Percentiles rank a stretch among this genome's conserved stretches.
Evolutionary conservation across 2,329 filamentous ascomycete species (phyloP).

Genomic region (Verticillium zaregamsianum): DNA sequence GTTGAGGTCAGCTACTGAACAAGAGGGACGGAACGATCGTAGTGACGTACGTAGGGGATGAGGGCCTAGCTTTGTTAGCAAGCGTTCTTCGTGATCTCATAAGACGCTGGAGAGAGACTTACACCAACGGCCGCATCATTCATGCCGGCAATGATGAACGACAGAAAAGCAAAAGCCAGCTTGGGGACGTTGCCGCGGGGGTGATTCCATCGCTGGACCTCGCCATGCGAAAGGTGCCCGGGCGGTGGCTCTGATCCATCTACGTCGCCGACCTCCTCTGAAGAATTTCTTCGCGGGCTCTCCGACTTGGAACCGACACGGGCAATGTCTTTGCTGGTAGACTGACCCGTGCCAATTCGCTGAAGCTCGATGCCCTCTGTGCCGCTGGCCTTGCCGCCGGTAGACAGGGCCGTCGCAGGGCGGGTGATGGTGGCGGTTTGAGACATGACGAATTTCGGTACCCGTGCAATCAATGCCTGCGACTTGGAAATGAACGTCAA

Average conservation of each 20-base stretch:
- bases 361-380: slow-evolving; percentile 8
- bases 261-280: background rate
- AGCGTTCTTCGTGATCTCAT: background rate
- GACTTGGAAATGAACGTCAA: background rate
- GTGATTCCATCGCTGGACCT: slow-evolving; percentile 29
- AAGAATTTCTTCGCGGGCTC: background rate
- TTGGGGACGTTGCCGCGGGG: slow-evolving; percentile 26
- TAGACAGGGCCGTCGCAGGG: background rate
- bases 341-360: background rate
- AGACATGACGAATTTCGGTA: slow-evolving; percentile 6
- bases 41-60: slow-evolving; percentile 30
- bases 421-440: slow-evolving; percentile 10
- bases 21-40: background rate
- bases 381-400: background rate
- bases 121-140: slow-evolving; percentile 61
- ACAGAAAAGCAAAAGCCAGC: slow-evolving; percentile 45
- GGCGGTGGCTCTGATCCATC: background rate
- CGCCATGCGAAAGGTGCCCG: slow-evolving; percentile 3
- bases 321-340: background rate
- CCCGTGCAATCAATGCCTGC: background rate
- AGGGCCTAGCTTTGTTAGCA: slow-evolving; percentile 22
- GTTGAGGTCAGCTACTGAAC: background rate
- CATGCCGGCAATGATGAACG: slow-evolving; percentile 57
- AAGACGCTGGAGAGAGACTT: slow-evolving; percentile 15
- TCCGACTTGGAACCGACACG: background rate